Evolutionary conservation across 1,139 yeast species (phyloP).

Genomic region (Debaryomyces udenii): DNA sequence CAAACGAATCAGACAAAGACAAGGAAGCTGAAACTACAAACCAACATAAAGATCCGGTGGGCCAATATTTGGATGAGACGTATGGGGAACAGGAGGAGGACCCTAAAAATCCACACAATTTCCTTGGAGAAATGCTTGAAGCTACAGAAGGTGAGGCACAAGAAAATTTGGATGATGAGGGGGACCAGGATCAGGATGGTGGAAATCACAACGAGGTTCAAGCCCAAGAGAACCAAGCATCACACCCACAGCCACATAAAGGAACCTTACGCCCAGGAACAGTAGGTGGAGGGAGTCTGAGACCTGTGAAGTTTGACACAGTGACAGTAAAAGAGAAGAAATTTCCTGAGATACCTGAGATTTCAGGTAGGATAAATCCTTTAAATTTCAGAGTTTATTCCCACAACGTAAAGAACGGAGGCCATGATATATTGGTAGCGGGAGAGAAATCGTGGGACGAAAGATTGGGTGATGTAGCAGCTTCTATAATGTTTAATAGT

Average conservation of each 20-base stretch:
- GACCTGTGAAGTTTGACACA: no score
- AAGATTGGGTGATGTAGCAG: constrained; percentile 27
- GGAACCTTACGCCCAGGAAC: constrained; percentile 12
- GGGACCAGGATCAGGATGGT: constrained; percentile 20
- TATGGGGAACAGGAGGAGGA: constrained; percentile 12
- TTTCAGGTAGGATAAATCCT: constrained; percentile 19
- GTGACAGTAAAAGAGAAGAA: constrained; percentile 20
- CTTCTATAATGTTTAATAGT: constrained; percentile 33
- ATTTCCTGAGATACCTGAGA: constrained; percentile 20
- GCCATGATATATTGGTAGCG: constrained; percentile 26
- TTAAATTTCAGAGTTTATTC: constrained; percentile 38
- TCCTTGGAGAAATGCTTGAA: constrained; percentile 23
- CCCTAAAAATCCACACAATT: constrained; percentile 22
- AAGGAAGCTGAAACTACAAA: background rate
- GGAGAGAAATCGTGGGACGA: constrained; percentile 38
- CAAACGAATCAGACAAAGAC: background rate
- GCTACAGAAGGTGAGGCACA: background rate
- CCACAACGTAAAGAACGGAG: constrained; percentile 44
- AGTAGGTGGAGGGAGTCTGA: constrained; percentile 6
- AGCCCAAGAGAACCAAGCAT: constrained; percentile 3
- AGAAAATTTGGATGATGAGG: constrained; percentile 18
- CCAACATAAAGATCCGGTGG: background rate
- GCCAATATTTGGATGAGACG: constrained; percentile 1
- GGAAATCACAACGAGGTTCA: constrained; percentile 22
- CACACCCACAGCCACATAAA: background rate